Evolutionary conservation across 495 filamentous ascomycete species (phyloP).

Genomic region (Baudoinia panamericana): DNA sequence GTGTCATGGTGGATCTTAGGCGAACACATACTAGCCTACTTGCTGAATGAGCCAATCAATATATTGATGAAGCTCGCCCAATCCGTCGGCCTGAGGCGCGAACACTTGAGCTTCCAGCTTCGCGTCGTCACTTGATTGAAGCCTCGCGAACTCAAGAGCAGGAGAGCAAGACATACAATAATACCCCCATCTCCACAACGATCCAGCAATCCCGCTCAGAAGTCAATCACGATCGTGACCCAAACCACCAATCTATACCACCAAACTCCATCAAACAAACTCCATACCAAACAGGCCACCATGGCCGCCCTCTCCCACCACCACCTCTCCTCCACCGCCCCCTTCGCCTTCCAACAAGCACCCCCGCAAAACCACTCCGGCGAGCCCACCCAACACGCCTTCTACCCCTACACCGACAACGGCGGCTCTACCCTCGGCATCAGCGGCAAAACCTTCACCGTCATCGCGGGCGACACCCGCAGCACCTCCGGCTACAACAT

Average conservation of each 20-base stretch:
- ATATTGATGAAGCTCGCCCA: no score
- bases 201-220: no score
- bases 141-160: no score
- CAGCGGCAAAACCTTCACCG: constrained; percentile 80
- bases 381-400: constrained; percentile 58
- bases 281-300: constrained; percentile 10
- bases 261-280: not conserved
- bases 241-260: not conserved
- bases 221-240: no score
- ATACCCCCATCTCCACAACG: no score
- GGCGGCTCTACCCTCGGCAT: constrained; percentile 94
- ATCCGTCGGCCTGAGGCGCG: no score
- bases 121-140: no score
- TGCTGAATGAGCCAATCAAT: no score
- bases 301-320: constrained; percentile 31
- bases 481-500: constrained; percentile 95
- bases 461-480: constrained; percentile 92
- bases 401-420: constrained; percentile 97
- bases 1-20: no score
- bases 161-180: no score
- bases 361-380: constrained; percentile 28
- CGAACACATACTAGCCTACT: no score
- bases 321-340: constrained; percentile 26
- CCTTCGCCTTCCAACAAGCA: constrained; percentile 50
- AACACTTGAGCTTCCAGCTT: no score